Evolutionary conservation across 2,329 filamentous ascomycete species (phyloP).

Genomic region (Colletotrichum destructivum): DNA sequence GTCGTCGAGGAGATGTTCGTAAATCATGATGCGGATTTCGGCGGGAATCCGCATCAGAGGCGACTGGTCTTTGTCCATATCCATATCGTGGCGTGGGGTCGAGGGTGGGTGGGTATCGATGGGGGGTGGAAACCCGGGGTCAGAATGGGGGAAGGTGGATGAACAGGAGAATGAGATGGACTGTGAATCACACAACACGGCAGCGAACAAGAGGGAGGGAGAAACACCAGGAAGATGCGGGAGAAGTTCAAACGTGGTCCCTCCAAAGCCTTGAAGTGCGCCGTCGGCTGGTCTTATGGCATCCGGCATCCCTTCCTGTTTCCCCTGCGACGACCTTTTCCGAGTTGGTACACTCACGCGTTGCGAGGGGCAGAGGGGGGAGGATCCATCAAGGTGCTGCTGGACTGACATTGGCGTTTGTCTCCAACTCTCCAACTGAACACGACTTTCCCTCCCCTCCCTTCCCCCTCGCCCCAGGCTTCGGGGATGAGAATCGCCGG

Average conservation of each 20-base stretch:
- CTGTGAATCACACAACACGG: not conserved
- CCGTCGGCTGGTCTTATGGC: constrained; percentile 35
- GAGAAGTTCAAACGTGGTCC: not conserved
- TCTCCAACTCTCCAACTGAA: constrained; percentile 8
- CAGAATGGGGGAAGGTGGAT: not conserved
- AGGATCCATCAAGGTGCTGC: constrained; percentile 39
- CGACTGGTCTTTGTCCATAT: constrained; percentile 39
- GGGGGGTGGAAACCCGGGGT: not conserved
- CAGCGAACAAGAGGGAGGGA: not conserved
- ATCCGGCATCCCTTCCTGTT: constrained; percentile 1
- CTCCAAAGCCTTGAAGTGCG: not conserved
- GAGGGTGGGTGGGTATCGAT: not conserved
- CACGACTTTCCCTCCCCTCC: not conserved
- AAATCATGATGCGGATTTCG: constrained; percentile 62
- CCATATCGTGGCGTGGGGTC: not conserved
- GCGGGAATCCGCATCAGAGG: constrained; percentile 52
- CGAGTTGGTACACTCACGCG: constrained; percentile 8
- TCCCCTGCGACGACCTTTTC: constrained; percentile 14
- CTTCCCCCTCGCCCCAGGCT: no score
- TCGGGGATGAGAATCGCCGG: not conserved
- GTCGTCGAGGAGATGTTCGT: constrained; percentile 60
- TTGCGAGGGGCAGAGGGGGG: not conserved
- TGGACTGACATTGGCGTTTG: not conserved
- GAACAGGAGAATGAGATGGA: not conserved
- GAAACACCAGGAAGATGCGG: not conserved